These are phyloP conservation scores for Neopestalotiopsis rosae DNA, from an alignment of 2,329 filamentous ascomycete genomes.

Conservation along the genomic window DNA sequence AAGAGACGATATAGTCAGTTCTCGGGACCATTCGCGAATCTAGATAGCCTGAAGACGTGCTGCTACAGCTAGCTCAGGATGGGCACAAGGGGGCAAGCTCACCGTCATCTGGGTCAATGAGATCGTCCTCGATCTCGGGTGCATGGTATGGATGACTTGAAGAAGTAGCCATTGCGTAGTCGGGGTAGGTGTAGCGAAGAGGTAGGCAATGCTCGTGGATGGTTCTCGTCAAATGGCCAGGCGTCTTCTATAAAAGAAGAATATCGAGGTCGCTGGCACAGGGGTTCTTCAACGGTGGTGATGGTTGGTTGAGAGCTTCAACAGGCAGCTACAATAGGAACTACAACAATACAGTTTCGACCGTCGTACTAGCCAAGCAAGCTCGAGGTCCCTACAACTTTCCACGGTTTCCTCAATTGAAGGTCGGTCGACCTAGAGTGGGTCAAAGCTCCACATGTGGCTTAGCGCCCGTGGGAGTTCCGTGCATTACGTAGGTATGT, in stretches of 20 bases:
- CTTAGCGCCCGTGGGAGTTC: background rate
- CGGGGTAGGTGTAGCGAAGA: background rate
- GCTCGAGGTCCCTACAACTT: constrained; percentile 9
- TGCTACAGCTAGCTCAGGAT: background rate
- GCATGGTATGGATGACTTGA: constrained; percentile 63
- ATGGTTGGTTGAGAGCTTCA: background rate
- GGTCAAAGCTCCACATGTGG: background rate
- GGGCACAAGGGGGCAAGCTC: constrained; percentile 29
- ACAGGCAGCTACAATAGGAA: background rate
- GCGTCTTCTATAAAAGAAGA: background rate
- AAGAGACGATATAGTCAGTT: background rate
- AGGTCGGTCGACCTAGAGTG: constrained; percentile 9
- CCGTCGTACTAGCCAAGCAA: background rate
- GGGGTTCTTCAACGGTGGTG: constrained; percentile 14
- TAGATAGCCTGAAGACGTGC: too few species aligned
- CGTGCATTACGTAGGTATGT: background rate
- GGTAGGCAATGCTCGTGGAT: background rate
- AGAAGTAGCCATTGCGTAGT: constrained; percentile 47
- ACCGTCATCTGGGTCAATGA: constrained; percentile 84
- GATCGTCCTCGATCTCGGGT: constrained; percentile 64
- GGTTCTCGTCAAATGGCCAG: background rate
- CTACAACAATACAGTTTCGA: background rate
- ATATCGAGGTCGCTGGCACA: background rate
- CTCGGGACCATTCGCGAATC: background rate
- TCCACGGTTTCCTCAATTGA: constrained; percentile 20